phyloP scores from a whole-genome alignment of 352 stramenopile genomes.

The Phytopythium chamaehyphon region DNA sequence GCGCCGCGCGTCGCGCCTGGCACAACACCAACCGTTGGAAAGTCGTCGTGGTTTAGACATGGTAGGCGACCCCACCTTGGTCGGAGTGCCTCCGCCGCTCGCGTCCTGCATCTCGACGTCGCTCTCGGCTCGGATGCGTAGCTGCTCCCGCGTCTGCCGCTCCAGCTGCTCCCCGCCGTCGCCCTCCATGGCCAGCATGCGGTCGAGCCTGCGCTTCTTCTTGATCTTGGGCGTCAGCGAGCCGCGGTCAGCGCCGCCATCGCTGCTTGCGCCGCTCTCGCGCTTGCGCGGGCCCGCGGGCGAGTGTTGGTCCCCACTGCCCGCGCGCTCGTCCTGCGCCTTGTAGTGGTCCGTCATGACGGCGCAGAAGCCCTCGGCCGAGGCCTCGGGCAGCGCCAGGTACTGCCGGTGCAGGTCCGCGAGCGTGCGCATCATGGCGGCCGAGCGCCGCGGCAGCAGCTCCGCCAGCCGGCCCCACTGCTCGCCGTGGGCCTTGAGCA shows the following conservation, averaged over 20 bases:
- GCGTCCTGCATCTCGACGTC: conserved; percentile 1
- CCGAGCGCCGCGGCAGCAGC: conserved; percentile 40
- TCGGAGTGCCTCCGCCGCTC: background rate
- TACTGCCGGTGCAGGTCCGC: conserved; percentile 71
- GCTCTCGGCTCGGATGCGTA: conserved; percentile 17
- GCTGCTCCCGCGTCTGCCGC: conserved; percentile 10
- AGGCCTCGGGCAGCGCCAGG: conserved; percentile 58
- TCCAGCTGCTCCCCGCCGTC: conserved; percentile 22
- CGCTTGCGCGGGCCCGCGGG: background rate
- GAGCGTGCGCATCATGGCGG: conserved; percentile 55
- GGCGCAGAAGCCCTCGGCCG: conserved; percentile 63
- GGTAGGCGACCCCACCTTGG: no score
- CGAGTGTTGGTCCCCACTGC: background rate
- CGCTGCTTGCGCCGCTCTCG: conserved; percentile 1
- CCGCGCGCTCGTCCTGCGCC: conserved; percentile 21
- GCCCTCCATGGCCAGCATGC: conserved; percentile 19
- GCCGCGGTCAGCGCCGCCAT: background rate
- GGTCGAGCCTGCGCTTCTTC: conserved; percentile 51
- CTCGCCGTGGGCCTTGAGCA: conserved; percentile 45
- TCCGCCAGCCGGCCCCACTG: conserved; percentile 53
- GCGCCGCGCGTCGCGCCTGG: background rate
- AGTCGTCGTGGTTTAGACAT: no score
- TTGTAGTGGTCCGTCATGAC: conserved; percentile 73
- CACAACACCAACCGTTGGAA: background rate
- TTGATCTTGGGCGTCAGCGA: conserved; percentile 9